Conservation (phyloP, 805 yeast species). For the Limtongozyma cylindracea region DNA sequence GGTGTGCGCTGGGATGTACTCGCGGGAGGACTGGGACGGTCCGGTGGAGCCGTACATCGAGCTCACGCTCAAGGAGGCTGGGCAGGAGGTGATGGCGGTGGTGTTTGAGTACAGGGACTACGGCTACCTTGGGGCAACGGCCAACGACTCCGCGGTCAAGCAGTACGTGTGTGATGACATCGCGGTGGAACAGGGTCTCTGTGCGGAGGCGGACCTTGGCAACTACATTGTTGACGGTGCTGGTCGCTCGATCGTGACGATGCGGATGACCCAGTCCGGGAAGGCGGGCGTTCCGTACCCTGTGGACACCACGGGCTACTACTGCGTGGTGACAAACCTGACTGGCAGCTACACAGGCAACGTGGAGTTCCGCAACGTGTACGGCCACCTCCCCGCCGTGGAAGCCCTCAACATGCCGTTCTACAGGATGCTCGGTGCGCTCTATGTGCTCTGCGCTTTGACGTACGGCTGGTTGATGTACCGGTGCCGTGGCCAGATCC, state of each 20-base stretch:
- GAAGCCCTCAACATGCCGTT: slow-evolving; percentile 81
- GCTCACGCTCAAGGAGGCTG: slow-evolving; percentile 8
- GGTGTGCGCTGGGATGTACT: slow-evolving; percentile 80
- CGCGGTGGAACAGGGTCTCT: slow-evolving; percentile 24
- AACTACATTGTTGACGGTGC: slow-evolving; percentile 34
- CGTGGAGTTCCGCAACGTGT: slow-evolving; percentile 75
- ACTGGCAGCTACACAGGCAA: slow-evolving; percentile 26
- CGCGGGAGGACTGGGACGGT: slow-evolving; percentile 76
- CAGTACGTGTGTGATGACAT: slow-evolving; percentile 55
- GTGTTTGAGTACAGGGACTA: slow-evolving; percentile 72
- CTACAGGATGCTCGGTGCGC: slow-evolving; percentile 64
- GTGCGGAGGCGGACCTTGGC: slow-evolving; percentile 29
- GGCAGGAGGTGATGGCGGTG: slow-evolving; percentile 30
- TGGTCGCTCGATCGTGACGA: slow-evolving; percentile 25
- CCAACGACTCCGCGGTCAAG: slow-evolving; percentile 1
- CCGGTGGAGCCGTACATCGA: slow-evolving; percentile 25
- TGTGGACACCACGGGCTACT: slow-evolving; percentile 63
- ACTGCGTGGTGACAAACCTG: slow-evolving; percentile 56
- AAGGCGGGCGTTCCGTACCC: slow-evolving; percentile 34
- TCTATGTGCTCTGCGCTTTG: slow-evolving; percentile 62
- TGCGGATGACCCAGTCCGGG: slow-evolving; percentile 29
- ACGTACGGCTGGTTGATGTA: slow-evolving; percentile 67
- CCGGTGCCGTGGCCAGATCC: slow-evolving; percentile 63
- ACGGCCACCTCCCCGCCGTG: slow-evolving; percentile 70
- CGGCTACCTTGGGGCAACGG: slow-evolving; percentile 30